Evolutionary conservation across 2,329 filamentous ascomycete species (phyloP).

Genomic region (Albophoma yamanashiensis): DNA sequence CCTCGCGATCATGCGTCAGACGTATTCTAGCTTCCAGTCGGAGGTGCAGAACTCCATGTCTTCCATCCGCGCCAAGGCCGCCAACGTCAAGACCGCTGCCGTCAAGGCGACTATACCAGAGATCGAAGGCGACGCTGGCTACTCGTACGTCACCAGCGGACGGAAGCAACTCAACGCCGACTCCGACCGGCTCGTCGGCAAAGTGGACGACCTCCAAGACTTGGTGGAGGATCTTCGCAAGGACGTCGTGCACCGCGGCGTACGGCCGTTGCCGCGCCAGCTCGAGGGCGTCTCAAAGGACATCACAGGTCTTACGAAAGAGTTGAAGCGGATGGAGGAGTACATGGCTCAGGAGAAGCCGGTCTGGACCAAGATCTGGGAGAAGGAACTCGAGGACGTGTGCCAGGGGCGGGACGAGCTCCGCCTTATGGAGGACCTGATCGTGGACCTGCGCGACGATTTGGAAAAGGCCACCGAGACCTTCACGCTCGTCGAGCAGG

Average conservation of each 20-base stretch:
- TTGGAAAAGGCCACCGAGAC: constrained; percentile 90
- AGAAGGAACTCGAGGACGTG: constrained; percentile 90
- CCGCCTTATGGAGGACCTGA: constrained; percentile 91
- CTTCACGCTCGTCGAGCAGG: constrained; percentile 90
- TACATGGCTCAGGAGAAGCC: constrained; percentile 88
- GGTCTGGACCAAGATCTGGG: constrained; percentile 98
- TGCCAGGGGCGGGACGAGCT: constrained; percentile 93
- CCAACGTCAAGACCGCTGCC: constrained; percentile 66
- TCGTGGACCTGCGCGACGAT: constrained; percentile 86
- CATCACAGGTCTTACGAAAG: constrained; percentile 67
- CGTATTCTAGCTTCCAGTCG: constrained; percentile 81
- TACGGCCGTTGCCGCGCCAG: constrained; percentile 81
- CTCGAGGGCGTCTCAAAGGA: constrained; percentile 85
- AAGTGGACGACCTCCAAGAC: constrained; percentile 96
- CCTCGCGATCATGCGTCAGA: constrained; percentile 83
- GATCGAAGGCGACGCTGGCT: constrained; percentile 68
- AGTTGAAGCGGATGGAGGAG: constrained; percentile 89
- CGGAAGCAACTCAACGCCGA: constrained; percentile 82
- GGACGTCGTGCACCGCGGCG: constrained; percentile 87
- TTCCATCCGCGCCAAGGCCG: constrained; percentile 69
- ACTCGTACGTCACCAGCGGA: constrained; percentile 72
- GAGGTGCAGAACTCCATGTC: constrained; percentile 86
- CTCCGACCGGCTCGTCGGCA: constrained; percentile 79
- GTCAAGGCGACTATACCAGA: constrained; percentile 60
- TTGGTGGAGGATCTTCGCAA: constrained; percentile 93